These are phyloP conservation scores for Jamesozyma rosinii DNA, from an alignment of 805 yeast genomes.

Conservation along the genomic window DNA sequence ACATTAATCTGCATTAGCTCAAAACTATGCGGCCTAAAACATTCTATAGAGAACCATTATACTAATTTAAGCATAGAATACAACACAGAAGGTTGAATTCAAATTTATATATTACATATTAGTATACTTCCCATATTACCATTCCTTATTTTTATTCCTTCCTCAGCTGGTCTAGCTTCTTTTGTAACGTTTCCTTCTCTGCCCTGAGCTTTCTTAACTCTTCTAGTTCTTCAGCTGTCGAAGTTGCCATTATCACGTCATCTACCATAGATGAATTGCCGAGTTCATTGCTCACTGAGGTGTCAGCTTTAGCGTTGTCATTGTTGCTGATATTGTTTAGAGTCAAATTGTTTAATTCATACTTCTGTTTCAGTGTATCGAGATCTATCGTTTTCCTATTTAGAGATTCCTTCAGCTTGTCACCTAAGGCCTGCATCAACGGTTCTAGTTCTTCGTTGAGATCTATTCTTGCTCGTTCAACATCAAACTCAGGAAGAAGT, in stretches of 20 bases:
- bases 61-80: constrained; percentile 2
- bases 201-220: constrained; percentile 20
- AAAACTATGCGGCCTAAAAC: constrained; percentile 52
- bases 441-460: constrained; percentile 29
- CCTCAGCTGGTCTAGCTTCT: constrained; percentile 6
- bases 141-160: neutral
- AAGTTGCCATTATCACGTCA: constrained; percentile 26
- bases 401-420: constrained; percentile 21
- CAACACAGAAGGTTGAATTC: neutral
- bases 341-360: constrained; percentile 22
- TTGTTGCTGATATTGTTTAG: constrained; percentile 16
- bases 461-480: constrained; percentile 27
- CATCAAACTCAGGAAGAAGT: constrained; percentile 28
- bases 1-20: constrained; percentile 51
- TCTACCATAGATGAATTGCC: constrained; percentile 13
- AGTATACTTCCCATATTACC: neutral
- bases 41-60: constrained; percentile 5
- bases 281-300: neutral
- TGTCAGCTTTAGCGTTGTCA: constrained; percentile 3
- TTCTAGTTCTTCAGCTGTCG: constrained; percentile 27
- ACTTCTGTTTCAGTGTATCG: constrained; percentile 23
- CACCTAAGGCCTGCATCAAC: constrained; percentile 19
- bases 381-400: constrained; percentile 22
- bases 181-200: constrained; percentile 16
- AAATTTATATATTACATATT: neutral